Evolutionary conservation across 768 basidiomycete genomes (phyloP).

Genomic region (Tulasnella sp.): DNA sequence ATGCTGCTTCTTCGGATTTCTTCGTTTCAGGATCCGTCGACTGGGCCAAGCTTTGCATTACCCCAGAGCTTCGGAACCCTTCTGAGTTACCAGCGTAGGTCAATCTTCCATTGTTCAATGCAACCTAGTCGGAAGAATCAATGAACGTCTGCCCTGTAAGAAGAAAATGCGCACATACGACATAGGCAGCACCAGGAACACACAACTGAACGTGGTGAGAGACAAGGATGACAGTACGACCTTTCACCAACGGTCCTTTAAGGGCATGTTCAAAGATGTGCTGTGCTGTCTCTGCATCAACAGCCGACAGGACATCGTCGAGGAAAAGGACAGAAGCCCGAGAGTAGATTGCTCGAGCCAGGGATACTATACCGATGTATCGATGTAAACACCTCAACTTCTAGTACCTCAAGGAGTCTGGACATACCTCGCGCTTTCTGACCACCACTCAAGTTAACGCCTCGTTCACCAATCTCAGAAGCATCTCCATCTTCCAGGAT

Average conservation of each 20-base stretch:
- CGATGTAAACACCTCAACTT: too few relatives aligned
- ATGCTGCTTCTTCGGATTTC: slow-evolving; percentile 38
- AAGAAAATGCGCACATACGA: slow-evolving; percentile 47
- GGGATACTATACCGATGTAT: slow-evolving; percentile 47
- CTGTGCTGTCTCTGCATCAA: slow-evolving; percentile 82
- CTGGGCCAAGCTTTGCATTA: slow-evolving; percentile 64
- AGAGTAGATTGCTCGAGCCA: slow-evolving; percentile 86
- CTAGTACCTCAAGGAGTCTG: too few relatives aligned
- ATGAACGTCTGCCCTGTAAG: slow-evolving; percentile 33
- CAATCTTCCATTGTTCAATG: slow-evolving; percentile 77
- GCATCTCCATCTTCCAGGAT: slow-evolving; percentile 87
- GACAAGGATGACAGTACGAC: slow-evolving; percentile 80
- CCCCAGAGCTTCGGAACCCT: slow-evolving; percentile 62
- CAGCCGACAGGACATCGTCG: slow-evolving; percentile 70
- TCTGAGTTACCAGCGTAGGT: slow-evolving; percentile 65
- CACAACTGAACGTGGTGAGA: slow-evolving; percentile 94
- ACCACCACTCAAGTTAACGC: slow-evolving; percentile 45
- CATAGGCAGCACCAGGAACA: slow-evolving; percentile 69
- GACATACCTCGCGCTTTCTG: slow-evolving; percentile 29
- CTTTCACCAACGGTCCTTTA: slow-evolving; percentile 69
- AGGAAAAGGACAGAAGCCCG: slow-evolving; percentile 75
- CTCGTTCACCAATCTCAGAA: slow-evolving; percentile 83
- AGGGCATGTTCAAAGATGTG: slow-evolving; percentile 79
- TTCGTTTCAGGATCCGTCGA: slow-evolving; percentile 39
- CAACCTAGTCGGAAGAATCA: slow-evolving; percentile 35